A percentile compares a stretch with the other conserved stretches of the same genome.
phyloP scores from a whole-genome alignment of 2,329 filamentous ascomycete species.

The Mycogone perniciosa region DNA sequence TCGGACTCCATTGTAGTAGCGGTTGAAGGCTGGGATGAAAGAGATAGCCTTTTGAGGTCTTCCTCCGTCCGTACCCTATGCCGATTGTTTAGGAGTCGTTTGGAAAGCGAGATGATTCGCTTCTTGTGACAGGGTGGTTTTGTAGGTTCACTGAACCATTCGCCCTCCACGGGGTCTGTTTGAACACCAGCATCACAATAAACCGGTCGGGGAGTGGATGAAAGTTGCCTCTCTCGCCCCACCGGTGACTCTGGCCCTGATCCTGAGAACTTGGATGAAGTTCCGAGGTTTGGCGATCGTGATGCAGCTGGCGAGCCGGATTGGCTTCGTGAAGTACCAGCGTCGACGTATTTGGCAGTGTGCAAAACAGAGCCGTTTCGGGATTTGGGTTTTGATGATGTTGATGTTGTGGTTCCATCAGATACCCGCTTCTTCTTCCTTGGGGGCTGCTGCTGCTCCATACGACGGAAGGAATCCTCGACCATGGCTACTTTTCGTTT shows the following conservation, averaged over 20 bases:
- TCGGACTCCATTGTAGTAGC: slow-evolving; percentile 36
- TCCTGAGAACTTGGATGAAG: slow-evolving; percentile 21
- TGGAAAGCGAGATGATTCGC: slow-evolving; percentile 47
- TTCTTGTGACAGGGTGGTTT: slow-evolving; percentile 36
- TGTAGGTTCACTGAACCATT: slow-evolving; percentile 42
- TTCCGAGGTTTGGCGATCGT: slow-evolving; percentile 31
- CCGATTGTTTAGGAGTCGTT: slow-evolving; percentile 45
- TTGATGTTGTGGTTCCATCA: slow-evolving; percentile 39
- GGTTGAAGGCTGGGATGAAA: slow-evolving; percentile 19
- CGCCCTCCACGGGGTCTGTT: slow-evolving; percentile 48
- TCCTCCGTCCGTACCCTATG: slow-evolving; percentile 37
- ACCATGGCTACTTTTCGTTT: slow-evolving; percentile 62
- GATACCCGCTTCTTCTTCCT: slow-evolving; percentile 59
- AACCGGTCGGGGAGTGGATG: slow-evolving; percentile 32
- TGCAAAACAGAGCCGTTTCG: slow-evolving; percentile 32
- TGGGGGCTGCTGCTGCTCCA: slow-evolving; percentile 50
- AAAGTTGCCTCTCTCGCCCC: slow-evolving; percentile 31
- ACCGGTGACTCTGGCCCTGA: slow-evolving; percentile 24
- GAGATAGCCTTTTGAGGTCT: slow-evolving; percentile 25
- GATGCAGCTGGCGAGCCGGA: slow-evolving; percentile 44
- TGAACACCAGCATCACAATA: slow-evolving; percentile 49
- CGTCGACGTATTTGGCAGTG: slow-evolving; percentile 43
- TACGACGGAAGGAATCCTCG: slow-evolving; percentile 56
- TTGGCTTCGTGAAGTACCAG: slow-evolving; percentile 47
- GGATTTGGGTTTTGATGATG: slow-evolving; percentile 34